Evolutionary conservation across 768 basidiomycete species (phyloP).

Genomic region (Lactarius sanguifluus): DNA sequence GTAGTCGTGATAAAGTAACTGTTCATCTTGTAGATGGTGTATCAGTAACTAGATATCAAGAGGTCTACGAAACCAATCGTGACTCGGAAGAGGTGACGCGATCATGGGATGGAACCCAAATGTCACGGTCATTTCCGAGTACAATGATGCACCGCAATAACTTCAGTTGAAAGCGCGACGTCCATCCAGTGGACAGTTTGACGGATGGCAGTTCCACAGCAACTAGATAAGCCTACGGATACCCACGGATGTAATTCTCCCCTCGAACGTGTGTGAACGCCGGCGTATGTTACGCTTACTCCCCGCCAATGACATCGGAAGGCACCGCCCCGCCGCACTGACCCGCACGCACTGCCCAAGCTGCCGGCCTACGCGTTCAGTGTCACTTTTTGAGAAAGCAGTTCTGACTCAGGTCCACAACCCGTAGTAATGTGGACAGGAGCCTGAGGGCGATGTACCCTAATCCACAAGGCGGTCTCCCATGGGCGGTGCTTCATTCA

Average conservation of each 20-base stretch:
- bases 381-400: not conserved
- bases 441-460: not conserved
- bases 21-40: not conserved
- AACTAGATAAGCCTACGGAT: not conserved
- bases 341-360: not conserved
- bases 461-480: not conserved
- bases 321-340: not conserved
- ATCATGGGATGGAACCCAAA: not conserved
- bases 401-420: not conserved
- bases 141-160: not conserved
- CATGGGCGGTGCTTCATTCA: not conserved
- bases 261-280: no score
- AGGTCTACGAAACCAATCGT: not conserved
- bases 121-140: not conserved
- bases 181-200: not conserved
- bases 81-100: not conserved
- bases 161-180: not conserved
- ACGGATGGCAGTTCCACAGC: not conserved
- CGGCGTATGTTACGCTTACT: no score
- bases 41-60: not conserved
- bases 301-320: no score
- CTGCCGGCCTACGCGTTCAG: not conserved
- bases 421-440: not conserved
- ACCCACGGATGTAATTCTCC: not conserved
- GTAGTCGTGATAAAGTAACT: not conserved